phyloP scores from a whole-genome alignment of 2,329 filamentous ascomycete genomes.

The Blastomyces parvus region DNA sequence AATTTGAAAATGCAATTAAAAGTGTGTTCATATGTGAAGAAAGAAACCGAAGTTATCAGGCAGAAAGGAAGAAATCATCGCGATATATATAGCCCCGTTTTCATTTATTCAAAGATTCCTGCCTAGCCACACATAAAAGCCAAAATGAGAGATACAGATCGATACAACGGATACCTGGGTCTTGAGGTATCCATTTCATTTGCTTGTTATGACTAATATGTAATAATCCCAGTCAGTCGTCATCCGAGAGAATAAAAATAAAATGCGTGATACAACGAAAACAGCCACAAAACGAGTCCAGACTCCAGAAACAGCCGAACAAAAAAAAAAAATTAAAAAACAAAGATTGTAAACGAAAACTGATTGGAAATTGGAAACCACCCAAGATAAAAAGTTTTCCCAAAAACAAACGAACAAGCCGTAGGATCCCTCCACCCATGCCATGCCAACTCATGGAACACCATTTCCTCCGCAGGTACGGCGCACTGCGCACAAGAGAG shows the following conservation, averaged over 20 bases:
- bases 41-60: background rate
- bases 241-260: conserved; percentile 5
- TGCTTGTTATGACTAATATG: background rate
- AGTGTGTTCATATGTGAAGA: background rate
- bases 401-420: background rate
- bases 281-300: conserved; percentile 5
- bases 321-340: background rate
- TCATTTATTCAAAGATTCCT: background rate
- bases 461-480: background rate
- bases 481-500: background rate
- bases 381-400: background rate
- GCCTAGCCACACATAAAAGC: conserved; percentile 2
- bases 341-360: background rate
- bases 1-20: conserved; percentile 6
- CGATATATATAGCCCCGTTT: conserved; percentile 7
- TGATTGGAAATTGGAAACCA: background rate
- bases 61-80: conserved; percentile 6
- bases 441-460: background rate
- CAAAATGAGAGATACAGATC: conserved; percentile 1
- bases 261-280: conserved; percentile 6
- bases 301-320: background rate
- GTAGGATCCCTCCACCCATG: background rate
- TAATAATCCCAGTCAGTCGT: conserved; percentile 1
- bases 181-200: conserved; percentile 1
- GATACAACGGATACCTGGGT: background rate